These are phyloP conservation scores for Tritrichomonas musculus DNA, from an alignment of 208 protist genomes.

Conservation along the genomic window DNA sequence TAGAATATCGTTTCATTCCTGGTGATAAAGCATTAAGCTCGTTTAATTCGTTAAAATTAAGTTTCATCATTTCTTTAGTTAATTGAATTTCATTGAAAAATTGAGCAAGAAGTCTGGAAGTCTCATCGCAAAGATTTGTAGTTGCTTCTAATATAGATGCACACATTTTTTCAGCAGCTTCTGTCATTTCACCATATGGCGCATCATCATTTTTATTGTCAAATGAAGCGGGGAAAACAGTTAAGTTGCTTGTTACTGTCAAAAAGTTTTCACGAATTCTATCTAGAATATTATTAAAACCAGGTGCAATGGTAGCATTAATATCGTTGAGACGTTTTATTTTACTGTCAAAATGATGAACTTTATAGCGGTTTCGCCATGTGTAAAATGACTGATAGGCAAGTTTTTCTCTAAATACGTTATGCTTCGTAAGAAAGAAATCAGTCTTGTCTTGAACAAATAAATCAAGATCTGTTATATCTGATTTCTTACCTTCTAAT, in stretches of 20 bases:
- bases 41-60: background rate
- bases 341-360: background rate
- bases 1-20: background rate
- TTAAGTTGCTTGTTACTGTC: background rate
- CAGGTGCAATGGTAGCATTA: background rate
- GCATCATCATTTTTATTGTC: conserved; percentile 8
- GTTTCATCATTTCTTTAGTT: background rate
- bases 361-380: background rate
- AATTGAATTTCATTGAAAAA: background rate
- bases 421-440: background rate
- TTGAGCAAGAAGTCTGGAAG: background rate
- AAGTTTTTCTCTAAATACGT: background rate
- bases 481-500: background rate
- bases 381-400: background rate
- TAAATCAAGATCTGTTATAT: background rate
- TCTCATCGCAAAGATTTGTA: background rate
- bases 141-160: background rate
- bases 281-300: background rate
- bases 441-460: background rate
- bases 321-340: background rate
- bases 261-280: background rate
- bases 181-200: background rate
- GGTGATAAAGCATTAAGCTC: background rate
- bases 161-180: background rate
- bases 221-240: background rate